Base-by-base conservation (phyloP, 2,329 filamentous ascomycete species). In the Hypoxylon sp. region DNA sequence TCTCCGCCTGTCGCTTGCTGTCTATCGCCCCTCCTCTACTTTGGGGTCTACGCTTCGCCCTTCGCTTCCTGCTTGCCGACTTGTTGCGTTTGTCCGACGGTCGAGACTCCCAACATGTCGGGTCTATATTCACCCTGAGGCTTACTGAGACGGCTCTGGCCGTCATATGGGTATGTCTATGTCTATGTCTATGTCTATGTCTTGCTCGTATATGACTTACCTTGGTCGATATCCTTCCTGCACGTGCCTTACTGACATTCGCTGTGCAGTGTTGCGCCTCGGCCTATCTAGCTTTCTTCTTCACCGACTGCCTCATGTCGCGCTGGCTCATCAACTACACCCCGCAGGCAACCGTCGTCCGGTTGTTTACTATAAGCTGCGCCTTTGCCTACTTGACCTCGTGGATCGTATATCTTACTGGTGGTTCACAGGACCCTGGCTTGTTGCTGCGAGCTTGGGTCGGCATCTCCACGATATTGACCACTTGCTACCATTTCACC, bases 291-390 rank as follows among this genome's bases (percentile, higher is more conserved):
- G 88, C 87, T 40, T 92, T 90, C 71, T 89, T 90, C 75, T 92
- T 92, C 68, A 89, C 88, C 49, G 89, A 92, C 72, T 90, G 88
- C 71, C 81, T 92, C 64, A 91, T 92, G 88, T 91, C 88, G 55
- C 78, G 89, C 72, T 92, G 89, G 90, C 86, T 94, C 63, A 79
- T 93, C 62, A 88, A 91, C 70, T 94, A 93, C 73, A 91, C 89
- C 9, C 89, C 90, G 2, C 82, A 85, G 69, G 90, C 89, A 38
- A 91, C 90, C 35, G 83, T 92, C 55, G 86, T 94, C 50, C 89
- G 90, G 38, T 85, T 94, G 32, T 77, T 90, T 40, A 88, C 88
- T 51, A 87, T 88, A 55, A 89, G 87, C 68, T 84, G 83, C 47
- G 78, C 89, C 54, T 90, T 91, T 67, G 86, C 86, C 57, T 91